Conservation (phyloP, 257 asterid genomes). For the Salvia splendens region DNA sequence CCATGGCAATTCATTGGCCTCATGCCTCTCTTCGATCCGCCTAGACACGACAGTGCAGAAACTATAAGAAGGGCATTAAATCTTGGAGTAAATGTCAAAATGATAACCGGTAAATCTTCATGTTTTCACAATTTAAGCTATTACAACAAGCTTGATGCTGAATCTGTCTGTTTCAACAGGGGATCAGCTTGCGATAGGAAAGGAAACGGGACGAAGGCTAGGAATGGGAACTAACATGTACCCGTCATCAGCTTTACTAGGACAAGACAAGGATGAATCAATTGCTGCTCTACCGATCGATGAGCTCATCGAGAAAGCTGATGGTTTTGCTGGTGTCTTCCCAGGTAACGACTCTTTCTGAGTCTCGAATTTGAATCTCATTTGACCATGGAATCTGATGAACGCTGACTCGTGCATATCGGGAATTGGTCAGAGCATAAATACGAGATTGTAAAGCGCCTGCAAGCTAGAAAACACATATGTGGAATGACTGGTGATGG, state of each 20-base stretch:
- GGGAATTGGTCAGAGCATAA: conserved; percentile 70
- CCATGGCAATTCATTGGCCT: conserved; percentile 93
- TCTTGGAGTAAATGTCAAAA: conserved; percentile 93
- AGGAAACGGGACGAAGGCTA: conserved; percentile 95
- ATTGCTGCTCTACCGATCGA: conserved; percentile 88
- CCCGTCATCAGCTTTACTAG: conserved; percentile 93
- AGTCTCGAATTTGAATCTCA: conserved; percentile 10
- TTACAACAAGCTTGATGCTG: conserved; percentile 14
- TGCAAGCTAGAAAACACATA: conserved; percentile 94
- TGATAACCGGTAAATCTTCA: conserved; percentile 69
- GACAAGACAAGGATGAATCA: conserved; percentile 93
- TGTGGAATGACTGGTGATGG: conserved; percentile 99
- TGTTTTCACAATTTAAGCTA: not conserved
- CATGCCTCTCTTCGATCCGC: conserved; percentile 95
- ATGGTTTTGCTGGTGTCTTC: conserved; percentile 98
- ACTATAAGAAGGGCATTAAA: conserved; percentile 82
- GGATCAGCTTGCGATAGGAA: conserved; percentile 96
- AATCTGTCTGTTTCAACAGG: conserved; percentile 46
- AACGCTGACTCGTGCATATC: not conserved
- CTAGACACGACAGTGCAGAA: conserved; percentile 93
- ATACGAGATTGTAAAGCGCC: conserved; percentile 93
- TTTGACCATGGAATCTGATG: not conserved
- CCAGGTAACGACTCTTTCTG: conserved; percentile 56
- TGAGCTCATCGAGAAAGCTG: conserved; percentile 97
- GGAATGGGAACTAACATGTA: conserved; percentile 99